These are phyloP conservation scores for Lobosporangium transversale DNA, from an alignment of 192 early-diverging fungal species.

Conservation along the genomic window DNA sequence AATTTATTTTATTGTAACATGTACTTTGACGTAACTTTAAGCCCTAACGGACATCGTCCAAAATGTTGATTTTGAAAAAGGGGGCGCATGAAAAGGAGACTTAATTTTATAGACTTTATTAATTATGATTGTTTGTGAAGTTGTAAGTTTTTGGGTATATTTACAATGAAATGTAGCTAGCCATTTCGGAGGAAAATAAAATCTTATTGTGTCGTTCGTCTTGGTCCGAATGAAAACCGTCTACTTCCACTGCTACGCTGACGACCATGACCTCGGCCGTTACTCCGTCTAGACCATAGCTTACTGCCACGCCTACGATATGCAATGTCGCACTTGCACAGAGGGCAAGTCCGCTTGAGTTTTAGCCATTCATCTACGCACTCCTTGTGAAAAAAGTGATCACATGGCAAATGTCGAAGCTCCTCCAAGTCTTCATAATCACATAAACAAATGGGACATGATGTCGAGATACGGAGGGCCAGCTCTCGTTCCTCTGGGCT, in stretches of 20 bases:
- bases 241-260: not conserved
- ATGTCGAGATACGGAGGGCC: conserved; percentile 24
- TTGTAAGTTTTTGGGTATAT: too few relatives aligned
- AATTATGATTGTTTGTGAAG: too few relatives aligned
- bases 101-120: too few relatives aligned
- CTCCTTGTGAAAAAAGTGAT: conserved; percentile 82
- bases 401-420: conserved; percentile 74
- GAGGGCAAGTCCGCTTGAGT: conserved; percentile 78
- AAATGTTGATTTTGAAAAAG: too few relatives aligned
- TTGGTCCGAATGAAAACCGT: conserved; percentile 14
- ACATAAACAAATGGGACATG: conserved; percentile 82
- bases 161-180: too few relatives aligned
- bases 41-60: too few relatives aligned
- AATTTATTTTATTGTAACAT: too few relatives aligned
- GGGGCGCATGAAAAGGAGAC: too few relatives aligned
- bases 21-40: too few relatives aligned
- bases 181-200: too few relatives aligned
- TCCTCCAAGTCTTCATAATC: conserved; percentile 81
- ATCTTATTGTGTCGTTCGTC: too few relatives aligned
- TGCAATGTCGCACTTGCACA: conserved; percentile 72
- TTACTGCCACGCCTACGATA: conserved; percentile 22
- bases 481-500: conserved; percentile 9
- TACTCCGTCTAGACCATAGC: conserved; percentile 6
- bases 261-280: not conserved
- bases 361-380: conserved; percentile 88